Conservation (phyloP, 257 asterid species). For the Fraxinus anomala region DNA sequence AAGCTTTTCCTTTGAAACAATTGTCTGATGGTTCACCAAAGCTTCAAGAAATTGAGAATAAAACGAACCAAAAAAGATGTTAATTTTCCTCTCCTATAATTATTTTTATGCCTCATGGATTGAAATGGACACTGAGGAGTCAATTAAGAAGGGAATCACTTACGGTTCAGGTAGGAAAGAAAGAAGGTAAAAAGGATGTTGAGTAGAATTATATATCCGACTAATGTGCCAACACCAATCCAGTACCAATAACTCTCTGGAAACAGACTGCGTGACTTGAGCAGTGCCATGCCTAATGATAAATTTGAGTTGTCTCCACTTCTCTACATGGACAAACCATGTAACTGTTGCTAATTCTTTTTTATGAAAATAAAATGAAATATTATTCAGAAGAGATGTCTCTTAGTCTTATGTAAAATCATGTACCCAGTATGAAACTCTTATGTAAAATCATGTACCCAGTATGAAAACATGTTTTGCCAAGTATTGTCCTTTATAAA, state of each 20-base stretch:
- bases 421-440: background rate
- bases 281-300: slow-evolving; percentile 74
- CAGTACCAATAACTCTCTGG: slow-evolving; percentile 91
- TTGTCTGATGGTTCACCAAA: slow-evolving; percentile 78
- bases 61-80: slow-evolving; percentile 17
- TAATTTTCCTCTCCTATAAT: slow-evolving; percentile 17
- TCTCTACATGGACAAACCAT: slow-evolving; percentile 53
- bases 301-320: slow-evolving; percentile 50
- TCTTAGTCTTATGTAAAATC: background rate
- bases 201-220: slow-evolving; percentile 77
- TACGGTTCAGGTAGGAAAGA: slow-evolving; percentile 79
- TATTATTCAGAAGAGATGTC: background rate
- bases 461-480: background rate
- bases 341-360: slow-evolving; percentile 25
- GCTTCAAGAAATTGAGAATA: slow-evolving; percentile 47
- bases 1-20: slow-evolving; percentile 70
- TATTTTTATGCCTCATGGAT: slow-evolving; percentile 14
- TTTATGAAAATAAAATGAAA: slow-evolving; percentile 1
- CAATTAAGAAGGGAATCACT: slow-evolving; percentile 37
- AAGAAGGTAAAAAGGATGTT: slow-evolving; percentile 76
- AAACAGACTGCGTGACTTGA: slow-evolving; percentile 78
- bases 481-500: background rate
- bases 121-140: slow-evolving; percentile 19
- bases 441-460: background rate
- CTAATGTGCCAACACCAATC: slow-evolving; percentile 90